These are phyloP conservation scores for Ascoidea rubescens DNA, from an alignment of 805 yeast species.

Conservation along the genomic window DNA sequence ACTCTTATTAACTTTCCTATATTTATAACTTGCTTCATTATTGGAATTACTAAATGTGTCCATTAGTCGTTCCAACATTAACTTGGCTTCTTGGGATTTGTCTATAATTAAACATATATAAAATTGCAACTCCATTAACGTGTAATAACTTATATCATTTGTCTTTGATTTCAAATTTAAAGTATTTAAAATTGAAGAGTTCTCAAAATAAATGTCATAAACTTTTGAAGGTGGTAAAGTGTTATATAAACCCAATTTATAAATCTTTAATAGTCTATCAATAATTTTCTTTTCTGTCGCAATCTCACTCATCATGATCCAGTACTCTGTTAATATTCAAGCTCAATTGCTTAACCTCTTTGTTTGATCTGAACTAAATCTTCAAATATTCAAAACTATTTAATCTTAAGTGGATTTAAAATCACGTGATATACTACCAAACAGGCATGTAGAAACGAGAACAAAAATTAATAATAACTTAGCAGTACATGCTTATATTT, in stretches of 20 bases:
- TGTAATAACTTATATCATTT: slow-evolving; percentile 28
- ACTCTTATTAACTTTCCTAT: too few relatives aligned
- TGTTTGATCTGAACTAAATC: too few relatives aligned
- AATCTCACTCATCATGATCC: too few relatives aligned
- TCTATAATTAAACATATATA: slow-evolving; percentile 46
- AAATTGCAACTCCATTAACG: slow-evolving; percentile 60
- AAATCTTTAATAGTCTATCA: slow-evolving; percentile 35
- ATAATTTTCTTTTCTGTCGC: slow-evolving; percentile 19
- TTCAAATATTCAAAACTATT: too few relatives aligned
- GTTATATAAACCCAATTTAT: slow-evolving; percentile 36
- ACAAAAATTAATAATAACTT: too few relatives aligned
- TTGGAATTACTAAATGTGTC: slow-evolving; percentile 50
- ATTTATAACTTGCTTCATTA: slow-evolving; percentile 12
- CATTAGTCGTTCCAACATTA: slow-evolving; percentile 43
- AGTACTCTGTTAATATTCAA: too few relatives aligned
- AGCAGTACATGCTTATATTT: too few relatives aligned
- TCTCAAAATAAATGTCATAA: slow-evolving; percentile 25
- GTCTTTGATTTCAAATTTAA: slow-evolving; percentile 22
- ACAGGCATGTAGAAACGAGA: too few relatives aligned
- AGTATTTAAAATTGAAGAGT: slow-evolving; percentile 21
- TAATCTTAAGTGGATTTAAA: too few relatives aligned
- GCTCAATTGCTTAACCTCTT: too few relatives aligned
- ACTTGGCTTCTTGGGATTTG: slow-evolving; percentile 59
- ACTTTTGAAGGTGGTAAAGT: slow-evolving; percentile 32
- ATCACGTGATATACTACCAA: too few relatives aligned